phyloP scores from a whole-genome alignment of 2,329 filamentous ascomycete species.

The Ophidiomyces ophidiicola region DNA sequence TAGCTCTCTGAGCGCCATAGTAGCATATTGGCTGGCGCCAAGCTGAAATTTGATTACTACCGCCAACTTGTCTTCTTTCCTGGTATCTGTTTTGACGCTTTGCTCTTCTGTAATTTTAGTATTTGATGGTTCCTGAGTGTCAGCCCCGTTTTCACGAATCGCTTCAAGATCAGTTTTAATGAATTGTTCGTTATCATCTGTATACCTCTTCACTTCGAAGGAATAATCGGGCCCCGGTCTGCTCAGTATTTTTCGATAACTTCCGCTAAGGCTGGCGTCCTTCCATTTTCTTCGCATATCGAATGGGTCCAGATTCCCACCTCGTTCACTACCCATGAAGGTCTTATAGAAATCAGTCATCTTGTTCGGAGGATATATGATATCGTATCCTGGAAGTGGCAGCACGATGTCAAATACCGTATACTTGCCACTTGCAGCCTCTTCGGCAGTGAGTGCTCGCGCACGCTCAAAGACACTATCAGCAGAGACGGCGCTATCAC shows the following conservation, averaged over 20 bases:
- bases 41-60: conserved; percentile 63
- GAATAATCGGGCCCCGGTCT: conserved; percentile 52
- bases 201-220: conserved; percentile 59
- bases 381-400: conserved; percentile 81
- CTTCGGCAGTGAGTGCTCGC: conserved; percentile 60
- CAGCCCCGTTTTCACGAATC: conserved; percentile 37
- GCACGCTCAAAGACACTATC: conserved; percentile 55
- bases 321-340: conserved; percentile 71
- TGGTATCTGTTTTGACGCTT: conserved; percentile 13
- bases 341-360: conserved; percentile 71
- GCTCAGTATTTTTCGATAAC: conserved; percentile 75
- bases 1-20: conserved; percentile 67
- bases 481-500: conserved; percentile 43
- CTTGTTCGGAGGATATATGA: conserved; percentile 72
- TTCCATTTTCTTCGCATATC: conserved; percentile 77
- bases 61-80: conserved; percentile 44
- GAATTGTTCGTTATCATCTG: conserved; percentile 60
- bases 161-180: conserved; percentile 75
- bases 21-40: conserved; percentile 70
- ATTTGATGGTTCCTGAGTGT: conserved; percentile 15
- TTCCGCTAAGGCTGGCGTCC: conserved; percentile 77
- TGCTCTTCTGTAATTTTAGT: conserved; percentile 4
- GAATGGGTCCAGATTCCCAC: conserved; percentile 67
- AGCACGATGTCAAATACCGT: conserved; percentile 80
- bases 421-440: conserved; percentile 63